Conservation (phyloP, 2,329 filamentous ascomycete genomes). For the Chaetomium olivaceum region DNA sequence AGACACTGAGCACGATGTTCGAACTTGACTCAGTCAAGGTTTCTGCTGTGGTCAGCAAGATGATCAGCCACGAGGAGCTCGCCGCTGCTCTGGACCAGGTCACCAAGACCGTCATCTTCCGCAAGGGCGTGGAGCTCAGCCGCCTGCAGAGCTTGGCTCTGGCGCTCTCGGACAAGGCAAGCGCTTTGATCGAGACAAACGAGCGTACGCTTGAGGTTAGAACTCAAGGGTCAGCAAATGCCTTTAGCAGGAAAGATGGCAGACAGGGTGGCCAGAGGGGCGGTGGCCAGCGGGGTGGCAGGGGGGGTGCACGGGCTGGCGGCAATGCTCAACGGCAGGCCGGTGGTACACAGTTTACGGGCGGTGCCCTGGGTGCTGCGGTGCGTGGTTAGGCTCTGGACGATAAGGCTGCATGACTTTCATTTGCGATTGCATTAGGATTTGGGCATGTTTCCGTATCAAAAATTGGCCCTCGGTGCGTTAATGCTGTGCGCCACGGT, state of each 20-base stretch:
- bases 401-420: conserved; percentile 25
- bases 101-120: conserved; percentile 96
- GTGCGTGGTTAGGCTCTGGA: conserved; percentile 55
- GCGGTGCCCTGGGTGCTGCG: conserved; percentile 72
- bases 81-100: conserved; percentile 96
- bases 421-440: conserved; percentile 34
- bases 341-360: conserved; percentile 77
- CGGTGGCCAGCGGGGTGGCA: conserved; percentile 62
- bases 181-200: conserved; percentile 92
- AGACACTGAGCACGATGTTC: conserved; percentile 89
- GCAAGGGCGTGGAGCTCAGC: conserved; percentile 97
- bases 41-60: conserved; percentile 93
- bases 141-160: conserved; percentile 93
- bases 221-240: conserved; percentile 92
- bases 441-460: conserved; percentile 33
- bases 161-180: conserved; percentile 93
- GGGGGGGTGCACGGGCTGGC: conserved; percentile 60
- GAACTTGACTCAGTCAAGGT: conserved; percentile 91
- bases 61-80: conserved; percentile 99
- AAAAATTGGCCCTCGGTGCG: conserved; percentile 30
- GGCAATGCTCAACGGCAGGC: conserved; percentile 65
- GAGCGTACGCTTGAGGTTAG: conserved; percentile 96
- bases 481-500: conserved; percentile 28
- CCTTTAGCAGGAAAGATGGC: conserved; percentile 89
- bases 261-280: conserved; percentile 66